Percentiles rank a stretch among this genome's conserved stretches.
Conservation (phyloP, 106 monocot genomes). For the Vanilla planifolia region DNA sequence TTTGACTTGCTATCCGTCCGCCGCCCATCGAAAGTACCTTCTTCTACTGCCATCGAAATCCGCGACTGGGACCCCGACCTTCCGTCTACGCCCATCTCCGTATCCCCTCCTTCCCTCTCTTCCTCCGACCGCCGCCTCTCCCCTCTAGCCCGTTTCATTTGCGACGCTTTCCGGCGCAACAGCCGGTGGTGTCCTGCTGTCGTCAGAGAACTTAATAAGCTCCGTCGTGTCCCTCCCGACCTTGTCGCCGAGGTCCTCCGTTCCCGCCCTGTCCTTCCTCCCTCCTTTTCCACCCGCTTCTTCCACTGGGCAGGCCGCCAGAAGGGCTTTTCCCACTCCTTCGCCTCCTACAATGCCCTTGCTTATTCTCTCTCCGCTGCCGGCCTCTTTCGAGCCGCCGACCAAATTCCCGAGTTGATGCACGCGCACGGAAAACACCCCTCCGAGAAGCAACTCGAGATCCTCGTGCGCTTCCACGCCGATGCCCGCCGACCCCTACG, state of each 20-base stretch:
- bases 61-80: conserved; percentile 51
- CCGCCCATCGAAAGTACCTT: not conserved
- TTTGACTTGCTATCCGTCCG: not conserved
- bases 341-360: conserved; percentile 75
- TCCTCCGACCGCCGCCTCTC: conserved; percentile 57
- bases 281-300: conserved; percentile 58
- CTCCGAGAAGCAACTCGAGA: conserved; percentile 80
- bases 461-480: conserved; percentile 72
- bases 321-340: conserved; percentile 67
- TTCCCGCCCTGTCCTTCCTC: conserved; percentile 23
- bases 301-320: conserved; percentile 80
- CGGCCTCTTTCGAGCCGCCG: conserved; percentile 48
- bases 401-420: conserved; percentile 84
- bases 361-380: conserved; percentile 46
- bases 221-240: conserved; percentile 70
- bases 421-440: conserved; percentile 48
- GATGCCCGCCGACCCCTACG: conserved; percentile 52
- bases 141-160: conserved; percentile 75
- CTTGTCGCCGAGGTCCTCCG: conserved; percentile 80
- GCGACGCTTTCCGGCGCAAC: conserved; percentile 71
- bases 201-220: conserved; percentile 75
- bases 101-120: conserved; percentile 11
- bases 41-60: conserved; percentile 35
- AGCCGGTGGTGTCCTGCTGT: conserved; percentile 53
- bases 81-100: conserved; percentile 1